Evolutionary conservation across 768 basidiomycete species (phyloP).

Genomic region (Dendrothele bispora): DNA sequence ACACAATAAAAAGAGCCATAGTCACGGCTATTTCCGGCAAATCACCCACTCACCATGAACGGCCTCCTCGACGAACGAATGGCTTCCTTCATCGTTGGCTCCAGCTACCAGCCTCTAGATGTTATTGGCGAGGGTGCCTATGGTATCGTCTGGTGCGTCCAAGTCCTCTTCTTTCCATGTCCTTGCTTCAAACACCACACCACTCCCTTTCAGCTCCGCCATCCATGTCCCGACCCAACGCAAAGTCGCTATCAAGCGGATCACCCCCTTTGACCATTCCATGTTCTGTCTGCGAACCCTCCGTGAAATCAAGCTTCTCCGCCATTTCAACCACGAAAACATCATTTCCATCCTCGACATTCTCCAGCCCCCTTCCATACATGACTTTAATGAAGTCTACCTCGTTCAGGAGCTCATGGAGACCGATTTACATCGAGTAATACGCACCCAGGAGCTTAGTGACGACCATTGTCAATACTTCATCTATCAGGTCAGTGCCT

Average conservation of each 20-base stretch:
- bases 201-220: conserved; percentile 53
- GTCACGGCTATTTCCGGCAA: no score
- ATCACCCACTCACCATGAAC: no score
- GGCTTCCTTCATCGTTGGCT: conserved; percentile 48
- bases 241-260: conserved; percentile 95
- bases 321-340: conserved; percentile 76
- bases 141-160: conserved; percentile 73
- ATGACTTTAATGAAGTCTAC: conserved; percentile 85
- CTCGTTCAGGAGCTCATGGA: conserved; percentile 80
- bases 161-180: conserved; percentile 3
- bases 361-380: conserved; percentile 72
- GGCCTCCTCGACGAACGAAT: conserved; percentile 16
- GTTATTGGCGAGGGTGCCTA: conserved; percentile 95
- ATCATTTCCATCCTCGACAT: conserved; percentile 97
- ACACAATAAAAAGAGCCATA: no score
- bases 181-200: conserved; percentile 15
- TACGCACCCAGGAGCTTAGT: conserved; percentile 88
- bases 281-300: conserved; percentile 89
- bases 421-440: conserved; percentile 95
- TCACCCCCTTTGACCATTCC: conserved; percentile 92
- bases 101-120: conserved; percentile 71
- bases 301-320: conserved; percentile 89
- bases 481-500: conserved; percentile 76
- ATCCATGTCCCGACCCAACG: conserved; percentile 74
- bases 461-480: conserved; percentile 99